Evolutionary conservation across 1,139 yeast species (phyloP), one percentile per base, ranked within the genome.

Genomic region (Saccharomyces hybrid): DNA sequence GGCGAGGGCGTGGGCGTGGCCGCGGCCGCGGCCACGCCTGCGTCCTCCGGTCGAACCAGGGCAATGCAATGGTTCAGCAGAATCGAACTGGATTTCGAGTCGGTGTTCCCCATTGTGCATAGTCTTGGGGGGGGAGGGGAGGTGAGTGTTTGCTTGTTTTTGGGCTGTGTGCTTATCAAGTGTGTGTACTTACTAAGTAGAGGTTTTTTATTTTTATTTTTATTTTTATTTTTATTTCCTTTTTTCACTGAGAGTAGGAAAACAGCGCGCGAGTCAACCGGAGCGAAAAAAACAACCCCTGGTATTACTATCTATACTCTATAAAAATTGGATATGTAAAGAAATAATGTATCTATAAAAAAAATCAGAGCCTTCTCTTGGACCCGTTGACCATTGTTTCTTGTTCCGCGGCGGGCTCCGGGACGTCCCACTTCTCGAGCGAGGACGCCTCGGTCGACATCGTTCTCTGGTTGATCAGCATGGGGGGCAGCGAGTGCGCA

Each of bases 21-120:
- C n/a, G n/a, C n/a, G n/a, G n/a, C n/a, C n/a, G n/a, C n/a, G n/a
- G n/a, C n/a, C n/a, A n/a, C n/a, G n/a, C n/a, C n/a, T 6, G 57
- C 55, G 7, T 79, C 78, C 56, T 84, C 90, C 46, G 57, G 56
- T 52, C 55, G 50, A 11, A 85, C 83, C 41, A 89, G 75, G 59
- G 77, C 76, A 64, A 79, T 77, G 60, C 89, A 78, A 61, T 83
- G 88, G 62, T 78, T 78, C 67, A 81, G 83, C 66, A 63, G 64
- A 8, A 81, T 80, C 55, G 76, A 73, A 42, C 52, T 55, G 34
- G 80, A 72, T 61, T 78, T 84, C 26, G 91, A 87, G 56, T 88
- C 95, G 16, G 84, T 74, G 34, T 85, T 79, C 49, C 85, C 90
- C 96, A 88, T 88, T 46, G 31, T 38, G 44, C 44, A 38, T 38